Evolutionary conservation across 352 stramenopile species (phyloP), one percentile per base, ranked within the genome.

Genomic region (Phytophthora capsici): DNA sequence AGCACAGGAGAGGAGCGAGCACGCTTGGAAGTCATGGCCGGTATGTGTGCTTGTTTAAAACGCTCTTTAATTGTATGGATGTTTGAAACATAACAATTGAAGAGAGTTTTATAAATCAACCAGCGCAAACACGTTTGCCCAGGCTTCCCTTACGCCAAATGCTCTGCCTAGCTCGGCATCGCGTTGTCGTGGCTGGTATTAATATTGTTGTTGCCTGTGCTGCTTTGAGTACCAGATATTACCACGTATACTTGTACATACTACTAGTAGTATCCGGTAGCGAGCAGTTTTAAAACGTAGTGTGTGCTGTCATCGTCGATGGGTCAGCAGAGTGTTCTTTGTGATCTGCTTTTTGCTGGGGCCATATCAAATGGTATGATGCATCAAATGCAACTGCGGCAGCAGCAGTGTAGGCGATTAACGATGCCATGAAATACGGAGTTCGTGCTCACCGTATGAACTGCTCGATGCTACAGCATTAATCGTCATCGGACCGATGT

Each of bases 141-240:
- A n/a, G n/a, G 26, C 40, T 66, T 60, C 52, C 12, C 3, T 28
- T 46, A 14, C 6, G 49, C 49, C 49, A 61, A 66, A 38, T 66
- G 38, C 28, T 43, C 16, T 28, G 7, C n/a, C 16, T 49, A 38
- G n/a, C n/a, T 36, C 44, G 20, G 12, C 13, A 12, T 63, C 44
- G 46, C 25, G 22, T 13, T 17, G 30, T 47, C 52, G 23, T 41
- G 38, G 7, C 53, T 51, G 25, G 26, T 60, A 26, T 44, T 23
- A 26, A 17, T n/a, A 36, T 49, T 22, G 52, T 40, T 17, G n/a
- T 19, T 6, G 25, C 25, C 25, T 28, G 25, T 32, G 28, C 28
- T 32, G 6, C 8, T 32, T 6, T 32, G 28, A 28, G 25, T 28
- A 7, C 25, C 25, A 28, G 25, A 0, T 32, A 32, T 10, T 0